Base-by-base conservation (phyloP, 2,329 filamentous ascomycete genomes). In the Colletotrichum lindemuthianum region DNA sequence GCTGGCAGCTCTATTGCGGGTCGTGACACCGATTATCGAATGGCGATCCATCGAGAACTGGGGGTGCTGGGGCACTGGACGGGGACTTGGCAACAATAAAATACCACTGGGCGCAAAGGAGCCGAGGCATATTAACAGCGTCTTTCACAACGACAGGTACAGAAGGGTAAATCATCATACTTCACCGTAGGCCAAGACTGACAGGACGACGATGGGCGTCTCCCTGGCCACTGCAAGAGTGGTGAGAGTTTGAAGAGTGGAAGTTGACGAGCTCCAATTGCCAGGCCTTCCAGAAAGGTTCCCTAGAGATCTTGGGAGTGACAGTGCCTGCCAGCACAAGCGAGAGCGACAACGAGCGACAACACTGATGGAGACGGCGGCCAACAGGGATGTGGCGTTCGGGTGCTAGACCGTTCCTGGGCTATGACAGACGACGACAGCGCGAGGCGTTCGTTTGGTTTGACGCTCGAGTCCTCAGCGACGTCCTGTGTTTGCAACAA, bases 381-480 rank as follows among this genome's bases (percentile, higher is more conserved):
- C 39, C 47, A 36, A 56, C 57, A 45, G 55, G 61, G 51, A 51
- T 61, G 51, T 56, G 61, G 58, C 61, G 51, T 36, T n/a, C 47
- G 36, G 45, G 36, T 65, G 36, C 36, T 45, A 52, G 44, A 40
- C 51, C 39, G 50, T 65, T 52, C 51, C 61, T 61, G 61, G 47
- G 39, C 60, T 50, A 55, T 37, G 44, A 61, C 45, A 24, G 40
- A 60, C 40, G 39, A 60, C 36, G 50, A 39, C 58, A 12, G 56
- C 39, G 47, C 49, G 40, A 59, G 55, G 55, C 37, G 44, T 50
- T 55, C 53, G 34, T 43, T 37, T 34, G 39, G 49, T 41, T 52
- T 41, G 41, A 24, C 36, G 15, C 15, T 13, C 33, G 33, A 39
- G 33, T 15, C 53, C 24, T 24, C 24, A 24, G 24, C 24, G 24